Percentiles rank a stretch among this genome's conserved stretches.
phyloP scores from a whole-genome alignment of 139 green algal genomes.

The Asterochloris sp. region DNA sequence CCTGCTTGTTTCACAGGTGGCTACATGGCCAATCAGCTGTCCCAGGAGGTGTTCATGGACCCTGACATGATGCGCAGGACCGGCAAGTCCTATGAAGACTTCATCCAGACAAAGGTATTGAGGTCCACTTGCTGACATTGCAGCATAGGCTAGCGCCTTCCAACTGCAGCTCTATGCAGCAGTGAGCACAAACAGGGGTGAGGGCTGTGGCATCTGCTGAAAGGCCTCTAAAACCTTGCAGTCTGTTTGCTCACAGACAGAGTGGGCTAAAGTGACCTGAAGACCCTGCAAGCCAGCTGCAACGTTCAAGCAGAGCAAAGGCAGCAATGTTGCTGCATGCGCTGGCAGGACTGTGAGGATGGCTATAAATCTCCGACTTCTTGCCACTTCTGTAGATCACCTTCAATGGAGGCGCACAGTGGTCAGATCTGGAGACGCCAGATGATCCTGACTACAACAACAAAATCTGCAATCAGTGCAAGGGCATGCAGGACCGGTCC shows the following conservation, averaged over 20 bases:
- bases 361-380: too few species aligned
- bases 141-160: not conserved
- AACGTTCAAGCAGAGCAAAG: too few species aligned
- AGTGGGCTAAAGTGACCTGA: too few species aligned
- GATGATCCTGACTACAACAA: conserved; percentile 17
- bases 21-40: conserved; percentile 84
- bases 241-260: too few species aligned
- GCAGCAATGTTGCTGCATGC: too few species aligned
- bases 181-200: too few species aligned
- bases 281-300: too few species aligned
- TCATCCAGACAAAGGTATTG: conserved; percentile 24
- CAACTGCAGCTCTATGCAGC: too few species aligned
- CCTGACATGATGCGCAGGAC: not conserved
- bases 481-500: not conserved
- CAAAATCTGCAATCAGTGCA: conserved; percentile 41
- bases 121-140: not conserved
- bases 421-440: conserved; percentile 56
- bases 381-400: conserved; percentile 53
- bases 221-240: too few species aligned
- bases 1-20: conserved; percentile 41
- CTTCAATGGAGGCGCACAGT: conserved; percentile 79
- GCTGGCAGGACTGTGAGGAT: too few species aligned
- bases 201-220: too few species aligned
- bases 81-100: conserved; percentile 7
- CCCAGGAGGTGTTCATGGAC: conserved; percentile 23